Evolutionary conservation across 202 grass and related monocot species (phyloP).

Genomic region (Digitaria exilis): DNA sequence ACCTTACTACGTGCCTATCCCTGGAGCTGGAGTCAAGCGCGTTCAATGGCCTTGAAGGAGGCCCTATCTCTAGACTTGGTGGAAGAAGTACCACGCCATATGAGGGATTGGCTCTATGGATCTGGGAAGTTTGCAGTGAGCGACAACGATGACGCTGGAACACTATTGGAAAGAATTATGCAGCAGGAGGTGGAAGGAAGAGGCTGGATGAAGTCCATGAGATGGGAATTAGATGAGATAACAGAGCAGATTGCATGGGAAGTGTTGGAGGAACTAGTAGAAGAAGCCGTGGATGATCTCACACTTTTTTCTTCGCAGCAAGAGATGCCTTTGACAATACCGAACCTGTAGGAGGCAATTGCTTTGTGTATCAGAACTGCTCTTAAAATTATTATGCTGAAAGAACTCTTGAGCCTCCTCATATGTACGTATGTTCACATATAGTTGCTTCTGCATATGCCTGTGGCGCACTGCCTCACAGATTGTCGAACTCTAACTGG

Average conservation of each 20-base stretch:
- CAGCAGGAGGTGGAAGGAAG: conserved; percentile 59
- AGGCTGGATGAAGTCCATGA: conserved; percentile 55
- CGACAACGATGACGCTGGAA: conserved; percentile 34
- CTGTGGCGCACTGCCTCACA: neutral
- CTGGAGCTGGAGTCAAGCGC: conserved; percentile 50
- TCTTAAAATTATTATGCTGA: conserved; percentile 32
- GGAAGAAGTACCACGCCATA: conserved; percentile 52
- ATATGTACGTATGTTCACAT: conserved; percentile 27
- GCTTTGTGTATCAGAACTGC: conserved; percentile 13
- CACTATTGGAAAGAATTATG: conserved; percentile 59
- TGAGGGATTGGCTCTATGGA: conserved; percentile 57
- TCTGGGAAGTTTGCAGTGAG: conserved; percentile 28
- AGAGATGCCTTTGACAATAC: neutral
- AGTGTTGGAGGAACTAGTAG: conserved; percentile 67
- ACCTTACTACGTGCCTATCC: conserved; percentile 46
- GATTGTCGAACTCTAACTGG: neutral
- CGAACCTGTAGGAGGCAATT: conserved; percentile 45
- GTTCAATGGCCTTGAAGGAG: conserved; percentile 20
- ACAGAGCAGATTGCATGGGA: conserved; percentile 44
- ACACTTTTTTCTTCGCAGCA: conserved; percentile 31
- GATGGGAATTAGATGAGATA: conserved; percentile 54
- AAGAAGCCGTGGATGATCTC: conserved; percentile 50
- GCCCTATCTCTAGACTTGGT: conserved; percentile 13
- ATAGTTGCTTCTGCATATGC: conserved; percentile 39
- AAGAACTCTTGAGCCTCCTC: conserved; percentile 27